phyloP scores from a whole-genome alignment of 768 basidiomycete species.

The Trametes gibbosa region DNA sequence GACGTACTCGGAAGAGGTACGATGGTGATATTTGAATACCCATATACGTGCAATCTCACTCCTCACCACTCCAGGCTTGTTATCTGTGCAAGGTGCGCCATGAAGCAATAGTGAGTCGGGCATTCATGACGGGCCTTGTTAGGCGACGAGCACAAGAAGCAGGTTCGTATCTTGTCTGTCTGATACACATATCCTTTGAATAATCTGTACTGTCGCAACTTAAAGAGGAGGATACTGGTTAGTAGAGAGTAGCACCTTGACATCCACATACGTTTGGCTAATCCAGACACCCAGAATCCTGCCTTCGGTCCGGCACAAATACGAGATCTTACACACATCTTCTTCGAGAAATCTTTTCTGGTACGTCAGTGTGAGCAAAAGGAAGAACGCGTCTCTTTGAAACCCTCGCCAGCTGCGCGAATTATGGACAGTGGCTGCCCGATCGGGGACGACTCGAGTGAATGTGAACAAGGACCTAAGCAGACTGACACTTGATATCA shows the following conservation, averaged over 20 bases:
- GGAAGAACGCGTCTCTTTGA: not conserved
- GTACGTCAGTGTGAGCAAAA: slow-evolving; percentile 27
- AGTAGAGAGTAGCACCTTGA: not conserved
- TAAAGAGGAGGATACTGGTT: not conserved
- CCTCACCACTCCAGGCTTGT: not conserved
- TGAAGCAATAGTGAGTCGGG: not conserved
- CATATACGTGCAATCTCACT: not conserved
- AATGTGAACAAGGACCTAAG: slow-evolving; percentile 34
- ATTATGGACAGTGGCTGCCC: slow-evolving; percentile 2
- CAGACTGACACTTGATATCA: slow-evolving; percentile 38
- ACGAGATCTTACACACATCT: slow-evolving; percentile 53
- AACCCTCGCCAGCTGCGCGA: slow-evolving; percentile 1
- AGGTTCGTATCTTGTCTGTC: not conserved
- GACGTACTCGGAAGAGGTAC: slow-evolving; percentile 41
- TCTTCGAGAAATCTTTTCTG: slow-evolving; percentile 52
- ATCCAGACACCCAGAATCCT: slow-evolving; percentile 45
- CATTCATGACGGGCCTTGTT: not conserved
- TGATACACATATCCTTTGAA: not conserved
- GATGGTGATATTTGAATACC: not conserved
- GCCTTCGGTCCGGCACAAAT: slow-evolving; percentile 63
- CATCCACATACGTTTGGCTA: not conserved
- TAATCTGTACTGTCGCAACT: not conserved
- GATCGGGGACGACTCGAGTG: slow-evolving; percentile 18
- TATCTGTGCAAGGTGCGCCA: not conserved
- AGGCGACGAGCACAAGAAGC: not conserved